Percentiles rank a stretch among this genome's conserved stretches.
These are phyloP conservation scores for Pseudogymnoascus sp. DNA, from an alignment of 2,329 filamentous ascomycete genomes.

Conservation along the genomic window DNA sequence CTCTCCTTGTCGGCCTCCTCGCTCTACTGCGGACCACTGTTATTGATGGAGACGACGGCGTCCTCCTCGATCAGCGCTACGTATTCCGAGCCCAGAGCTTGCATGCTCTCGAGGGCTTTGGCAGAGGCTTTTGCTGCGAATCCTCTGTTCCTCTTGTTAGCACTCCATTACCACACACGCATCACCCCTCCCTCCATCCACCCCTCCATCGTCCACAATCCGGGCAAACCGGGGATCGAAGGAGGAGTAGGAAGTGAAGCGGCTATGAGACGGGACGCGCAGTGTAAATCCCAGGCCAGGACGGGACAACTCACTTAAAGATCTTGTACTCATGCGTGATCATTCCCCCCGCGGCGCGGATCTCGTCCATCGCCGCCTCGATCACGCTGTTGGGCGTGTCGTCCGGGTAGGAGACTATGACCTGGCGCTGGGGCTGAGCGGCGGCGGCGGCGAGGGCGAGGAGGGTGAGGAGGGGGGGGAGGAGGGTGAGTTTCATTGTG, in stretches of 20 bases:
- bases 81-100: constrained; percentile 51
- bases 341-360: constrained; percentile 60
- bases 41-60: constrained; percentile 47
- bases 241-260: too few relatives aligned
- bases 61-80: constrained; percentile 69
- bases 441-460: constrained; percentile 54
- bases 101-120: constrained; percentile 59
- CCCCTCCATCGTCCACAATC: too few relatives aligned
- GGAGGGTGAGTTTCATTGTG: constrained; percentile 54
- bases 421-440: constrained; percentile 49
- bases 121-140: constrained; percentile 69
- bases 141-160: constrained; percentile 44
- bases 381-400: constrained; percentile 59
- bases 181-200: neutral
- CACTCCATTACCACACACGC: neutral
- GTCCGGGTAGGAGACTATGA: constrained; percentile 71
- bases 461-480: constrained; percentile 48
- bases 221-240: too few relatives aligned
- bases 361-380: constrained; percentile 60
- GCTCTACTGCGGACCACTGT: constrained; percentile 18
- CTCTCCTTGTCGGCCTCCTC: neutral
- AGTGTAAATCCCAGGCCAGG: too few relatives aligned
- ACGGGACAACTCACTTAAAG: constrained; percentile 48
- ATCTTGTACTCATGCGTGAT: constrained; percentile 71
- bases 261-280: too few relatives aligned